Base-by-base conservation (phyloP, 306 rosid species). In the Biancaea sappan region DNA sequence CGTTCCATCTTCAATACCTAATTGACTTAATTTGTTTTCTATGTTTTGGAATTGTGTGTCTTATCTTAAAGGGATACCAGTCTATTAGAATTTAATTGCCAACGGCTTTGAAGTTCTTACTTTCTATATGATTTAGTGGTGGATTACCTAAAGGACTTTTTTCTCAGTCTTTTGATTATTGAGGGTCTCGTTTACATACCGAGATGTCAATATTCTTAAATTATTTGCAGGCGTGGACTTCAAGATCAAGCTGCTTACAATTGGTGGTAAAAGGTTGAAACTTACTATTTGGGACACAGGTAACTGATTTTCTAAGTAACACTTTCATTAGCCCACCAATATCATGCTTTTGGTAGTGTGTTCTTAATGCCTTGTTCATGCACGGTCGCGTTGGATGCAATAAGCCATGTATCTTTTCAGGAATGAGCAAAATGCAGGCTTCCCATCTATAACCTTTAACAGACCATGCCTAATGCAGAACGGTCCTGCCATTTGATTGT, bases 261-360 rank as follows among this genome's bases (percentile, higher is more conserved):
- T 94, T 48, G 89, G 85, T 43, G 96, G 91, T 15, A 94, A 90
- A 77, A 86, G 85, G 80, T 78, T 92, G 88, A 94, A 94, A 92
- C 97, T 94, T 58, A 94, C 99, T 24, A 90, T 94, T 54, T 94
- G 99, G 99, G 99, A 94, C 87, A 94, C 99, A 58, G 99, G 99
- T 94, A 77, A 41, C 46, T 54, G 44, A 8, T 62, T 52, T 52
- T 52, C 54, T 68, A 24, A 18, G 38, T 31, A 19, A 16, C 64
- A 61, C 5, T 81, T 63, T 52, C 52, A 15, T 51, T 61, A 16
- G 15, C 24, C 66, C 43, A 15, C 66, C 6, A 56, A 56, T 25
- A 28, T 26, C 3, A 18, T 56, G 19, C 62, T 16, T 56, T 35
- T 26, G 32, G 7, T 4, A 10, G 15, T 56, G 37, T 24, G 31